Base-by-base conservation (phyloP, 1,284 basidiomycete species). In the Takashimella tepidaria region DNA sequence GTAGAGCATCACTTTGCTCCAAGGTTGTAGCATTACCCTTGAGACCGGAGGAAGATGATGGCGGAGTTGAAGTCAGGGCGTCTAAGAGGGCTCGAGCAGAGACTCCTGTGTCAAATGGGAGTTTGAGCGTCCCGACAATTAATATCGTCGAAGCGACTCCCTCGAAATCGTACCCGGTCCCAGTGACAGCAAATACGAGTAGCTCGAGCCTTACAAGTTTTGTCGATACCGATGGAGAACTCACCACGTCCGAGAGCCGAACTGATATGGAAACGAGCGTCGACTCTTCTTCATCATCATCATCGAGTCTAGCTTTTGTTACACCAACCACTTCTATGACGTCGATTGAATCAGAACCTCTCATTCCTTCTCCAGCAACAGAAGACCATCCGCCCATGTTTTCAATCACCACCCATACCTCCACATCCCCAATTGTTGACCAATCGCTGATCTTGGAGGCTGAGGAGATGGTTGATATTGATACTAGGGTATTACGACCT, bases 281-380 rank as follows among this genome's bases (percentile, higher is more conserved):
- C n/a, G n/a, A n/a, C n/a, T n/a, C n/a, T n/a, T n/a, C n/a, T n/a
- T n/a, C n/a, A n/a, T n/a, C n/a, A n/a, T n/a, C n/a, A n/a, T n/a
- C n/a, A n/a, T n/a, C n/a, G n/a, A n/a, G n/a, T n/a, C n/a, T n/a
- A n/a, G n/a, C n/a, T n/a, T n/a, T n/a, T n/a, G n/a, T n/a, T n/a
- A n/a, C n/a, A n/a, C n/a, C n/a, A n/a, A n/a, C n/a, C n/a, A n/a
- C n/a, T n/a, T n/a, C n/a, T n/a, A n/a, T n/a, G n/a, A n/a, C n/a
- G n/a, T n/a, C n/a, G n/a, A n/a, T n/a, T n/a, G n/a, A 8, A 37
- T 37, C 31, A 40, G 61, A 61, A 43, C 19, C 44, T 27, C 53
- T 70, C 27, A 65, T 70, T 11, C 68, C 68, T 25, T 68, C 66
- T 1, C 66, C 68, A 24, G 58, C 63, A 12, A 70, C 68, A 11